These are phyloP conservation scores for Pelargonium fulgidum DNA, from an alignment of 441 rosid species.

Conservation along the genomic window DNA sequence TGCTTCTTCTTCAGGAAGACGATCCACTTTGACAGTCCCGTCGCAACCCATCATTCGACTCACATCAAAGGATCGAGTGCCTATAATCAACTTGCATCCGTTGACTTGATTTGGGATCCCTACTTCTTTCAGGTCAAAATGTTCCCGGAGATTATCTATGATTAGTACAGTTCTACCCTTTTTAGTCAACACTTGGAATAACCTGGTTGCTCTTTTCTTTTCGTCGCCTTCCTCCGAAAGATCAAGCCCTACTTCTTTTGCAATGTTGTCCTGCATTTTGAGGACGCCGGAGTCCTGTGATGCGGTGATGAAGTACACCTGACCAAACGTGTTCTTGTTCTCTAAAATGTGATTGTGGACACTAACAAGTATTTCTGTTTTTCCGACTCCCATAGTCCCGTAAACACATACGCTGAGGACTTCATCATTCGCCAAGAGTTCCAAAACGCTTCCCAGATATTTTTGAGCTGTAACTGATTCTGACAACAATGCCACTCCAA, in stretches of 20 bases:
- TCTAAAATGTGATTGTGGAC: not conserved
- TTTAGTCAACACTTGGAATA: not conserved
- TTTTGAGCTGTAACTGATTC: not conserved
- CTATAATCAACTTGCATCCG: not conserved
- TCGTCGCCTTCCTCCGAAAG: not conserved
- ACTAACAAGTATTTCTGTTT: not conserved
- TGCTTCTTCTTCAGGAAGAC: not conserved
- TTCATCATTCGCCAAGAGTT: not conserved
- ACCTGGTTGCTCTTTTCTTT: not conserved
- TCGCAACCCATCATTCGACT: not conserved
- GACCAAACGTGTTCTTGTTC: not conserved
- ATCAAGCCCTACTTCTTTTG: not conserved
- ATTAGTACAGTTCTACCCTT: not conserved
- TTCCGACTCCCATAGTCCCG: not conserved
- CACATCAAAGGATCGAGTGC: not conserved
- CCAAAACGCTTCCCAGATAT: not conserved
- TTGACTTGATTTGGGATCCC: not conserved
- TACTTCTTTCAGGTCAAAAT: not conserved
- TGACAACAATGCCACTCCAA: not conserved
- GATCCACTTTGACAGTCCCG: not conserved
- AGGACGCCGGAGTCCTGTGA: not conserved
- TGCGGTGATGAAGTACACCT: not conserved
- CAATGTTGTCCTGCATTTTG: not conserved
- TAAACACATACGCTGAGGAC: not conserved
- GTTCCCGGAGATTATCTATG: not conserved